Evolutionary conservation across 2,329 filamentous ascomycete species (phyloP), one percentile per base, ranked within the genome.

Genomic region (Colletotrichum echinochloae): DNA sequence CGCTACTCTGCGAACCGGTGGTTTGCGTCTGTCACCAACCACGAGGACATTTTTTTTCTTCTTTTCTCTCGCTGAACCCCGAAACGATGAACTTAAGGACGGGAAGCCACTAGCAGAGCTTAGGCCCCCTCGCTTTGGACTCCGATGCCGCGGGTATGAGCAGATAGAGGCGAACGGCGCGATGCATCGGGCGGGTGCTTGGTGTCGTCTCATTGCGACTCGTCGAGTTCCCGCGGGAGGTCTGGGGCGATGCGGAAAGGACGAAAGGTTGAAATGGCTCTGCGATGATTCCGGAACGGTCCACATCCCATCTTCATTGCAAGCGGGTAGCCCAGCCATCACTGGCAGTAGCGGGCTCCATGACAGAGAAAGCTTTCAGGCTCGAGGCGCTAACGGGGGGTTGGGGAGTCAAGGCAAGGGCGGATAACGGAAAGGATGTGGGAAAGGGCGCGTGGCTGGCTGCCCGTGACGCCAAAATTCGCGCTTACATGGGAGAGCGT

Each of bases 361-460:
- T 26, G 33, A 44, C 55, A 46, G n/a, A 67, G 41, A 49, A 46
- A 46, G n/a, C 64, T 49, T 33, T 41, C 56, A 28, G 44, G 39
- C n/a, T 66, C 51, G 56, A 57, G 7, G n/a, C 63, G 51, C 35
- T 20, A 60, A 37, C 26, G 48, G 20, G 41, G 18, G 26, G 62
- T 8, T 54, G n/a, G 11, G 20, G 7, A 37, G 30, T 35, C 49
- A 39, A 44, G 60, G 52, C 23, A 51, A 37, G 44, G 66, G 57
- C 64, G 57, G 67, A 33, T n/a, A n/a, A n/a, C 63, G 51, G 55
- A 28, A 46, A 33, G 61, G 46, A 33, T 16, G 35, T 11, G 33
- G 62, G 16, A 57, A 48, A 63, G 68, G 60, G 57, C 51, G 68
- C 68, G 52, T 71, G 68, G 68, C 64, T 71, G 68, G 68, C 61